Evolutionary conservation across 345 rosid genomes (phyloP), one percentile per base, ranked within the genome.

Genomic region (Tarenaya hassleriana): DNA sequence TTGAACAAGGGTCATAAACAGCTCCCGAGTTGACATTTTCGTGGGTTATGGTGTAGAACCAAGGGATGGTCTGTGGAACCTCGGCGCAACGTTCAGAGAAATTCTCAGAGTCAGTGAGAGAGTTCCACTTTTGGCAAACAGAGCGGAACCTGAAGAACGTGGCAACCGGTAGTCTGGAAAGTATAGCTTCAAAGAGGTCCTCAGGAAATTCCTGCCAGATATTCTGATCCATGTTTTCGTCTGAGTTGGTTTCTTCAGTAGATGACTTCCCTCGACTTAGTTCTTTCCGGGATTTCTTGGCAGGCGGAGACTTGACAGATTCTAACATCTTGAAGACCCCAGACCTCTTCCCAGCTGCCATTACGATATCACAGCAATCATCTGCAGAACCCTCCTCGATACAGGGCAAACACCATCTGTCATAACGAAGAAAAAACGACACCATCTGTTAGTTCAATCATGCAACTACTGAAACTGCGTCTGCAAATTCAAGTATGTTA

Each of bases 161-260:
- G 11, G 86, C 76, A 17, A 85, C 54, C 5, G 98, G 98, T 58
- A 92, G 85, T 48, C 98, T 88, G n/a, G 96, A 90, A 66, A 92
- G 73, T 62, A 92, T 80, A 52, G 81, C 86, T 71, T 92, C 96
- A 8, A 77, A 83, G 55, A 92, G 98, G 70, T 92, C 98, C 67
- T 79, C 91, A 0, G 98, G 98, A 66, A 92, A 92, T 18, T 83
- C 91, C 73, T 78, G 81, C 98, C 98, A 92, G 47, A 92, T 79
- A 41, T 82, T 71, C 69, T 69, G 79, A 19, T 79, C 94, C 96
- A 92, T 79, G 51, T 67, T 64, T 68, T 79, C 96, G 35, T 49
- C 60, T 20, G 68, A 18, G 43, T 50, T 58, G 24, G 57, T 63
- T 50, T 58, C 66, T 56, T 66, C 73, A 1, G 42, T 38, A 48